These are phyloP conservation scores for Botrytis galanthina DNA, from an alignment of 2,329 filamentous ascomycete genomes.

Conservation along the genomic window DNA sequence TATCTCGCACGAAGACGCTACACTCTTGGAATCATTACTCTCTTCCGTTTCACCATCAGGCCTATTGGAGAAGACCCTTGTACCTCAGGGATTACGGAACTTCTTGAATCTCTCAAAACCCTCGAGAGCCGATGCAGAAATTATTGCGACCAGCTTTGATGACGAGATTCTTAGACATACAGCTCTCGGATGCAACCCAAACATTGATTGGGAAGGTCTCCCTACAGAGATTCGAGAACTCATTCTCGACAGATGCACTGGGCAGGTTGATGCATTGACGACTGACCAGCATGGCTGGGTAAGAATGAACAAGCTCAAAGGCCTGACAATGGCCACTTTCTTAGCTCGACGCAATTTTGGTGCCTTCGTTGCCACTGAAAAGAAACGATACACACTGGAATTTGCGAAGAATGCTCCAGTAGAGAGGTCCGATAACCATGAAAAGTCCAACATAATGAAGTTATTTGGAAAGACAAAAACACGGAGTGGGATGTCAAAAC, in stretches of 20 bases:
- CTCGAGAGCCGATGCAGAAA: constrained; percentile 8
- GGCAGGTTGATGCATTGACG: constrained; percentile 37
- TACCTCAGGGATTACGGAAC: constrained; percentile 15
- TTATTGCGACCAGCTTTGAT: constrained; percentile 15
- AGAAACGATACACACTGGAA: constrained; percentile 25
- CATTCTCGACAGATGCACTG: constrained; percentile 47
- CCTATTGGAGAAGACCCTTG: constrained; percentile 13
- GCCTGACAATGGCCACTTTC: constrained; percentile 27
- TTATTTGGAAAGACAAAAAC: neutral
- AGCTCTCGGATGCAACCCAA: constrained; percentile 49
- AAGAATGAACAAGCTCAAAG: constrained; percentile 27
- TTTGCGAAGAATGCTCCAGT: constrained; percentile 21
- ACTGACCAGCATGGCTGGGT: constrained; percentile 29
- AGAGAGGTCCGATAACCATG: constrained; percentile 12
- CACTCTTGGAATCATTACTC: constrained; percentile 14
- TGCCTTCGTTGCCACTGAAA: constrained; percentile 30
- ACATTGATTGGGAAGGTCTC: constrained; percentile 51
- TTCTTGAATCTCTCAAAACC: constrained; percentile 13
- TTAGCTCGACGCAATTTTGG: constrained; percentile 31
- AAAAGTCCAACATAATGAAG: constrained; percentile 10
- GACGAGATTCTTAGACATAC: constrained; percentile 45
- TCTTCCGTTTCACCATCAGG: constrained; percentile 17
- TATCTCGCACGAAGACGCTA: constrained; percentile 11
- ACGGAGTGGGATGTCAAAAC: neutral
- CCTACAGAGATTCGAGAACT: constrained; percentile 47